Conservation (phyloP, 495 filamentous ascomycete species). For the Jackrogersella multiformis region DNA sequence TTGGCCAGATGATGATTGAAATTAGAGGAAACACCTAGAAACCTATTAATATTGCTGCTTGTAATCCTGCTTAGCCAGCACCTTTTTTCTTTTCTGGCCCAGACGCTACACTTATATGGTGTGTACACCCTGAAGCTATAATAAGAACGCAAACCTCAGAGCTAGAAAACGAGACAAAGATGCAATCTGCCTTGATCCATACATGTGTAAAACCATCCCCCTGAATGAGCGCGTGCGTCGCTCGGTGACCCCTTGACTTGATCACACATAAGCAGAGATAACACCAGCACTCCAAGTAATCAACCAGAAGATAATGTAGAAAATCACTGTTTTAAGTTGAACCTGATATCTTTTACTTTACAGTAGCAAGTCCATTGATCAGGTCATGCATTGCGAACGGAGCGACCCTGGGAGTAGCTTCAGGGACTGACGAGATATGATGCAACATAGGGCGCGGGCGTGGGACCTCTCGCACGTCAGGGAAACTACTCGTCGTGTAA, state of each 20-base stretch:
- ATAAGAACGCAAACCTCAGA: slow-evolving; percentile 20
- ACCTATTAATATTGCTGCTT: slow-evolving; percentile 26
- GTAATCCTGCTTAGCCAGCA: slow-evolving; percentile 17
- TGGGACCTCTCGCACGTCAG: slow-evolving; percentile 40
- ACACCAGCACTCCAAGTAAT: slow-evolving; percentile 16
- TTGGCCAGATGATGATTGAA: slow-evolving; percentile 13
- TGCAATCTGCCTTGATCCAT: slow-evolving; percentile 7
- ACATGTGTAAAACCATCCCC: background rate
- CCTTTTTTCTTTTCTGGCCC: slow-evolving; percentile 16
- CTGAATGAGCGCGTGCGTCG: background rate
- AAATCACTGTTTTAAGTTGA: background rate
- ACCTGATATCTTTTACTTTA: slow-evolving; percentile 7
- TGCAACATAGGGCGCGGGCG: slow-evolving; percentile 34
- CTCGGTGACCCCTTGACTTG: slow-evolving; percentile 12
- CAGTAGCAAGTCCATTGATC: slow-evolving; percentile 31
- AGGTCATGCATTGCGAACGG: slow-evolving; percentile 38
- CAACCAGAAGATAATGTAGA: background rate
- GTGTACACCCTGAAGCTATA: slow-evolving; percentile 27
- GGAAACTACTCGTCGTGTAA: slow-evolving; percentile 36
- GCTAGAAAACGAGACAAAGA: slow-evolving; percentile 7
- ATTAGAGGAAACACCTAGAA: slow-evolving; percentile 6
- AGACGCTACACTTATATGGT: slow-evolving; percentile 10
- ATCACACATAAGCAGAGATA: background rate
- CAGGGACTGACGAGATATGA: slow-evolving; percentile 32
- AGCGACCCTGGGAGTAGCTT: slow-evolving; percentile 33